Evolutionary conservation across 2,329 filamentous ascomycete genomes (phyloP).

Genomic region (Diplodia intermedia): DNA sequence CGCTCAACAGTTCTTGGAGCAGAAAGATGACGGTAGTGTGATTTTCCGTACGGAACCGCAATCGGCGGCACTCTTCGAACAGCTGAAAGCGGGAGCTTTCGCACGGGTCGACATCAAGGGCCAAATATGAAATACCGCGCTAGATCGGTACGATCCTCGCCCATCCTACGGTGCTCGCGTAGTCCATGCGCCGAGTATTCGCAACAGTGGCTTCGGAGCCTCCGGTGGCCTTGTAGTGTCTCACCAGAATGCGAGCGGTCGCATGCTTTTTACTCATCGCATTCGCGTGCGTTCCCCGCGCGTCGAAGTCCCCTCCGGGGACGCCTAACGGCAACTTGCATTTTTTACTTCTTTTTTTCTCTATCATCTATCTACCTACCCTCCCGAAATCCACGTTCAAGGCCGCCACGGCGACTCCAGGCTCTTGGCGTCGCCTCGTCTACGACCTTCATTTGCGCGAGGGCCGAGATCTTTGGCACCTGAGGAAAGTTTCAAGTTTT

Average conservation of each 20-base stretch:
- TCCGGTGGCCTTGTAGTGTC: constrained; percentile 18
- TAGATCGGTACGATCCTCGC: not conserved
- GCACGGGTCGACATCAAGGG: constrained; percentile 94
- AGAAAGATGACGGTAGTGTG: constrained; percentile 65
- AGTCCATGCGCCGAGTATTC: constrained; percentile 10
- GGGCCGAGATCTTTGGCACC: constrained; percentile 15
- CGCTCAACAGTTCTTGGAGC: constrained; percentile 77
- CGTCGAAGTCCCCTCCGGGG: constrained; percentile 7
- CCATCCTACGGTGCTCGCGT: not conserved
- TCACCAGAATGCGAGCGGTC: constrained; percentile 11
- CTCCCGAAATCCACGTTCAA: not conserved
- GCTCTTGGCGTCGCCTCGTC: not conserved
- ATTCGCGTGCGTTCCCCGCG: not conserved
- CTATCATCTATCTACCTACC: constrained; percentile 7
- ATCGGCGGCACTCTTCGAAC: constrained; percentile 68
- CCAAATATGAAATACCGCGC: constrained; percentile 73
- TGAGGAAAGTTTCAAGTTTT: constrained; percentile 25
- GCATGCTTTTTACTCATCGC: not conserved
- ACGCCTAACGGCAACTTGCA: constrained; percentile 9
- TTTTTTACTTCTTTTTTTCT: constrained; percentile 7
- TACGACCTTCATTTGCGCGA: not conserved
- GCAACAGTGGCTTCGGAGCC: constrained; percentile 18
- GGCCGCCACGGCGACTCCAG: not conserved
- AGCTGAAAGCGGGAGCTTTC: constrained; percentile 75
- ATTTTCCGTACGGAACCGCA: constrained; percentile 54